Evolutionary conservation across 2,329 filamentous ascomycete species (phyloP).

Genomic region (Pseudogymnoascus sp.): DNA sequence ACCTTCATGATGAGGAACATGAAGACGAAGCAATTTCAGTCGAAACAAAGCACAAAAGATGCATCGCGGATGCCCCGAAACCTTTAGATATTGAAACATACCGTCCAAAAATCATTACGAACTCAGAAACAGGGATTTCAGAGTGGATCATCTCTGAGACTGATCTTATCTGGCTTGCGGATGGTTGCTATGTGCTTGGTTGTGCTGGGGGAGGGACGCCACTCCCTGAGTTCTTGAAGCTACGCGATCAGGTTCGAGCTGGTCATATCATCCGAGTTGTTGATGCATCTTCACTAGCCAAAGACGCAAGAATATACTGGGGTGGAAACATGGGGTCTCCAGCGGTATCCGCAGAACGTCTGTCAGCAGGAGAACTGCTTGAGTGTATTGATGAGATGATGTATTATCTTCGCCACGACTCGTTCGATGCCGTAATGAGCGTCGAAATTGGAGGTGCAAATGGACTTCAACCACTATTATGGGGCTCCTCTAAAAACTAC

Average conservation of each 20-base stretch:
- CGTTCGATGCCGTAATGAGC: conserved; percentile 26
- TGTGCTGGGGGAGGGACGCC: conserved; percentile 43
- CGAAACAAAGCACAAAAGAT: conserved; percentile 14
- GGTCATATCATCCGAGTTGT: conserved; percentile 36
- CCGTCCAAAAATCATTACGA: conserved; percentile 34
- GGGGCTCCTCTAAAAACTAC: conserved; percentile 25
- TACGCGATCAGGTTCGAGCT: conserved; percentile 34
- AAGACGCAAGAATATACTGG: conserved; percentile 39
- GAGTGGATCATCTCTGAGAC: conserved; percentile 39
- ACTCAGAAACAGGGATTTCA: conserved; percentile 20
- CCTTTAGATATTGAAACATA: conserved; percentile 32
- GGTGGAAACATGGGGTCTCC: conserved; percentile 40
- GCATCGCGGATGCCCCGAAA: conserved; percentile 14
- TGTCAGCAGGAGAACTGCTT: conserved; percentile 35
- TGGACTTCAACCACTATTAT: conserved; percentile 28
- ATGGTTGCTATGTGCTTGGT: conserved; percentile 43
- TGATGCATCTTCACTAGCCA: conserved; percentile 36
- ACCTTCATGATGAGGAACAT: conserved; percentile 19
- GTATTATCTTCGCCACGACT: conserved; percentile 27
- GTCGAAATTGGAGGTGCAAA: conserved; percentile 41
- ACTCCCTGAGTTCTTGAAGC: conserved; percentile 37
- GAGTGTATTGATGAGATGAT: conserved; percentile 34
- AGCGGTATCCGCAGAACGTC: conserved; percentile 37
- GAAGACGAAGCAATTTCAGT: conserved; percentile 18
- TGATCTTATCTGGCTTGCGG: conserved; percentile 39